Evolutionary conservation across 1,284 basidiomycete genomes (phyloP).

Genomic region (Coniferiporia weirii): DNA sequence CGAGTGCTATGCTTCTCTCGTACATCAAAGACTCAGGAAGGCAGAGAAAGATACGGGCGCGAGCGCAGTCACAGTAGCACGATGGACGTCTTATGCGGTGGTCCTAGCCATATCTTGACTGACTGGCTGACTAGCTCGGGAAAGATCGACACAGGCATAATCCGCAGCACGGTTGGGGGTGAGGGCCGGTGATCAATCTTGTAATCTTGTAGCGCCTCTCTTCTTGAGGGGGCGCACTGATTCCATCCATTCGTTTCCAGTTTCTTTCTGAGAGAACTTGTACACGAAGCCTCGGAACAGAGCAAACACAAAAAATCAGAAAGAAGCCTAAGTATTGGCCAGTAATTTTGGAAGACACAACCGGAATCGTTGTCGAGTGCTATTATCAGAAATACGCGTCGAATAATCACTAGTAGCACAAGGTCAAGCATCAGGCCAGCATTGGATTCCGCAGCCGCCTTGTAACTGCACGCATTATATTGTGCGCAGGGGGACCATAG

Average conservation of each 20-base stretch:
- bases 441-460: neutral
- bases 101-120: neutral
- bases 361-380: no score
- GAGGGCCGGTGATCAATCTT: neutral
- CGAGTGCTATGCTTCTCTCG: neutral
- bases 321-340: no score
- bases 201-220: neutral
- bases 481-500: conserved; percentile 6
- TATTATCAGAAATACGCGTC: no score
- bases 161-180: conserved; percentile 1
- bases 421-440: no score
- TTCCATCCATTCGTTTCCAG: neutral
- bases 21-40: neutral
- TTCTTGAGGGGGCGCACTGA: neutral
- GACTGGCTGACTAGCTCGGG: neutral
- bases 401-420: no score
- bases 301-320: no score
- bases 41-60: neutral
- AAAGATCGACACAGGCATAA: conserved; percentile 3
- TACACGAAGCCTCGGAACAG: no score
- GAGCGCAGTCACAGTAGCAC: conserved; percentile 2
- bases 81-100: neutral
- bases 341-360: no score
- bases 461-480: neutral
- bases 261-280: no score